Conservation (phyloP, 306 rosid species). For the Potentilla sterilis region DNA sequence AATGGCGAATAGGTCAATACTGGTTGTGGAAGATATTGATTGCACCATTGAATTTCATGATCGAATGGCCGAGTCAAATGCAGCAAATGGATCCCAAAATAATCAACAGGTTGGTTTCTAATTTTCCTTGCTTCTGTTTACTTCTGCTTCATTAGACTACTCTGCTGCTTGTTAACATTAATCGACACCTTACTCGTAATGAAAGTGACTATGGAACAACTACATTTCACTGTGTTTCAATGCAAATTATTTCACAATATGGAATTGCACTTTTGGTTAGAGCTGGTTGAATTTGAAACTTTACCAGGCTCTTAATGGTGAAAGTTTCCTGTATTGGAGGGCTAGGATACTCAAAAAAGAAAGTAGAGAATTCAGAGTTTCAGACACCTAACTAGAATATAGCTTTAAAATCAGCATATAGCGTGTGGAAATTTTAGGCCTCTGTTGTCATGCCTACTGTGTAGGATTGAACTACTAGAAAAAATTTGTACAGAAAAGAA, state of each 20-base stretch:
- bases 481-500: background rate
- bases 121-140: no score
- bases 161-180: background rate
- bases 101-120: background rate
- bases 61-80: slow-evolving; percentile 18
- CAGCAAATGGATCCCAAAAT: background rate
- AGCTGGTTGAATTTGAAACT: no score
- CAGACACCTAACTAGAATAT: background rate
- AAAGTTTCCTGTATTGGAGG: background rate
- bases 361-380: background rate
- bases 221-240: background rate
- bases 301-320: no score
- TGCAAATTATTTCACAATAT: background rate
- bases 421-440: background rate
- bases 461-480: background rate
- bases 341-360: background rate
- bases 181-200: background rate
- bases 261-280: background rate
- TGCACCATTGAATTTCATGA: slow-evolving; percentile 53
- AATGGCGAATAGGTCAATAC: slow-evolving; percentile 60
- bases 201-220: background rate
- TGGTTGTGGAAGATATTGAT: slow-evolving; percentile 83
- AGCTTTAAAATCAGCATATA: background rate
- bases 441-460: background rate
- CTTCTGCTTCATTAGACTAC: background rate